These are phyloP conservation scores for Candida saitoana DNA, from an alignment of 805 yeast genomes.

Conservation along the genomic window DNA sequence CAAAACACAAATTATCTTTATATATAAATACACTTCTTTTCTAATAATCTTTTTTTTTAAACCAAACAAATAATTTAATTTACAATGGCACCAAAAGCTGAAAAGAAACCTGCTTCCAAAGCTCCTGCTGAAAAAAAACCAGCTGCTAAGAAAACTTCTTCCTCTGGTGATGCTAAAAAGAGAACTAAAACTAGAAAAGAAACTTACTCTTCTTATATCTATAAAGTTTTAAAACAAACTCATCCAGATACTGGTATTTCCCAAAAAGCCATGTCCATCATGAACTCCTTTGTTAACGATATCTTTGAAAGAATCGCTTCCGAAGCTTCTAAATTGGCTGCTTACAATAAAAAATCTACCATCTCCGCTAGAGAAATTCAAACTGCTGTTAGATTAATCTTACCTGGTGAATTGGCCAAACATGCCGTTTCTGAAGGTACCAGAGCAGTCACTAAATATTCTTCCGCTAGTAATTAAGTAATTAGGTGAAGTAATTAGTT, in stretches of 20 bases:
- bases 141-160: conserved; percentile 81
- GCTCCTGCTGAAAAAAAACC: conserved; percentile 97
- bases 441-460: conserved; percentile 95
- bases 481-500: too few species aligned
- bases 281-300: conserved; percentile 98
- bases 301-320: conserved; percentile 97
- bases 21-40: too few species aligned
- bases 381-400: conserved; percentile 96
- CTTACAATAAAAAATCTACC: conserved; percentile 97
- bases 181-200: conserved; percentile 96
- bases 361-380: conserved; percentile 98
- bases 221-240: conserved; percentile 97
- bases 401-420: conserved; percentile 98
- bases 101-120: conserved; percentile 85
- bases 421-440: conserved; percentile 99
- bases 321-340: conserved; percentile 97
- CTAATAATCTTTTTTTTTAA: too few species aligned
- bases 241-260: conserved; percentile 99
- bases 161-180: conserved; percentile 78
- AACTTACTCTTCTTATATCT: conserved; percentile 95
- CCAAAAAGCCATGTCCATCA: conserved; percentile 96
- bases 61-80: too few species aligned
- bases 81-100: conserved; percentile 72
- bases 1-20: too few species aligned
- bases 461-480: conserved; percentile 59